These are phyloP conservation scores for Aspergillus asperescens DNA, from an alignment of 495 filamentous ascomycete species.

Conservation along the genomic window DNA sequence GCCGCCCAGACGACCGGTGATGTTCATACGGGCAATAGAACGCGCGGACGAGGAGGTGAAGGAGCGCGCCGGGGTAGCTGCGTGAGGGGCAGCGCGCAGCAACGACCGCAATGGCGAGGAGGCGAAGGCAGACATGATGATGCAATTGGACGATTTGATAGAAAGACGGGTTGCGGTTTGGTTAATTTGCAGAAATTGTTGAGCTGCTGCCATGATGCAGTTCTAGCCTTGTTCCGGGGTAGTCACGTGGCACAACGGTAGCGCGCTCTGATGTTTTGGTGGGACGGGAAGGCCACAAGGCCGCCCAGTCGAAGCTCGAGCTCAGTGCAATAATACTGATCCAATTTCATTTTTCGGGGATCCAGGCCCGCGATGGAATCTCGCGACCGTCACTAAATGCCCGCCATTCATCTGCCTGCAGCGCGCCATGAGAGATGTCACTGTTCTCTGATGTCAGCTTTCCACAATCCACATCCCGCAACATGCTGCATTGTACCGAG, in stretches of 20 bases:
- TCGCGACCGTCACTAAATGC: not conserved
- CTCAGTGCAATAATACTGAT: too few species aligned
- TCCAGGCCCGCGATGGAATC: not conserved
- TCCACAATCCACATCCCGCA: too few species aligned
- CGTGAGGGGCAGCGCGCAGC: conserved; percentile 26
- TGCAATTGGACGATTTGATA: conserved; percentile 11
- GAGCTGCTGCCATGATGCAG: too few species aligned
- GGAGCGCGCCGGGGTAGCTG: conserved; percentile 48
- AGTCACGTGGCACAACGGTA: too few species aligned
- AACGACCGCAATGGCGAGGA: conserved; percentile 31
- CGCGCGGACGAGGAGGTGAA: conserved; percentile 50
- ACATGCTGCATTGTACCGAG: too few species aligned
- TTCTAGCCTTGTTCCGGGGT: too few species aligned
- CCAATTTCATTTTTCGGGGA: not conserved
- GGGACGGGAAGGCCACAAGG: too few species aligned
- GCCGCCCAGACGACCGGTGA: conserved; percentile 70
- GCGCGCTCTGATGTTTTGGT: too few species aligned
- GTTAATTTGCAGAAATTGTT: not conserved
- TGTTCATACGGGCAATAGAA: conserved; percentile 54
- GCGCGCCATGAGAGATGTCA: not conserved
- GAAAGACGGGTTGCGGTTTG: not conserved
- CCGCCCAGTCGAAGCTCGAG: too few species aligned
- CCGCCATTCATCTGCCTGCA: not conserved
- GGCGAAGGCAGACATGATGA: conserved; percentile 51
- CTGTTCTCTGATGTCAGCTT: not conserved